Percentiles rank a stretch among this genome's conserved stretches.
Conservation (phyloP, 495 filamentous ascomycete species). For the Tetracladium setigerum region DNA sequence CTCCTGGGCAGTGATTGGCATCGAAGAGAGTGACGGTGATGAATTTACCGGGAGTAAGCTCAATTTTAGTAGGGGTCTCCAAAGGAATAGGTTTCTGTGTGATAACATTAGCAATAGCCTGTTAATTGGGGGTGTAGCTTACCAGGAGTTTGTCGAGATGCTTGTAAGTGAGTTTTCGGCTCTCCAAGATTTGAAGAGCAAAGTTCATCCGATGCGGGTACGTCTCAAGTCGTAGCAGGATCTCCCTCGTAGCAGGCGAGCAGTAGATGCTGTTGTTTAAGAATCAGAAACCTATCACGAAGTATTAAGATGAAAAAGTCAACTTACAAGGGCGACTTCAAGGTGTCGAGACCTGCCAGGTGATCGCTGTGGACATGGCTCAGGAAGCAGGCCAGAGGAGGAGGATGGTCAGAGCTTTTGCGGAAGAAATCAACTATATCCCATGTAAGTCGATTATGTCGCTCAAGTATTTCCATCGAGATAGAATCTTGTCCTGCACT, state of each 20-base stretch:
- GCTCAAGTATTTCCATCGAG: neutral
- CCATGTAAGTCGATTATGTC: too few species aligned
- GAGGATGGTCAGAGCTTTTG: conserved; percentile 36
- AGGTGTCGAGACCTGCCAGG: conserved; percentile 71
- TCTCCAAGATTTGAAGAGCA: conserved; percentile 67
- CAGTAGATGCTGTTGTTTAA: conserved; percentile 61
- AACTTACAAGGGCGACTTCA: conserved; percentile 60
- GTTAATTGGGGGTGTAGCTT: neutral
- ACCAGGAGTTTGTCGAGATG: conserved; percentile 65
- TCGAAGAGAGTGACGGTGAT: conserved; percentile 81
- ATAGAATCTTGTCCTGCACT: neutral
- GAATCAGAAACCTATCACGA: neutral
- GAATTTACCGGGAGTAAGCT: conserved; percentile 56
- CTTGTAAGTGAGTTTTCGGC: conserved; percentile 58
- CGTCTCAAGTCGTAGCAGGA: conserved; percentile 68
- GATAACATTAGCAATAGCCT: neutral
- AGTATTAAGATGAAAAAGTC: neutral
- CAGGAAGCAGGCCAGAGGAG: conserved; percentile 80
- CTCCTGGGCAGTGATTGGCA: conserved; percentile 87
- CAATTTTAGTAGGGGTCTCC: conserved; percentile 71
- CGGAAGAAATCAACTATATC: conserved; percentile 74
- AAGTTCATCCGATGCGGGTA: conserved; percentile 75
- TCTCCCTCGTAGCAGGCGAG: conserved; percentile 74
- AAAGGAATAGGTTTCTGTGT: conserved; percentile 73
- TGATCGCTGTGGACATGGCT: conserved; percentile 94